Evolutionary conservation across 495 filamentous ascomycete genomes (phyloP), one percentile per base, ranked within the genome.

Genomic region (Neurospora sp.): DNA sequence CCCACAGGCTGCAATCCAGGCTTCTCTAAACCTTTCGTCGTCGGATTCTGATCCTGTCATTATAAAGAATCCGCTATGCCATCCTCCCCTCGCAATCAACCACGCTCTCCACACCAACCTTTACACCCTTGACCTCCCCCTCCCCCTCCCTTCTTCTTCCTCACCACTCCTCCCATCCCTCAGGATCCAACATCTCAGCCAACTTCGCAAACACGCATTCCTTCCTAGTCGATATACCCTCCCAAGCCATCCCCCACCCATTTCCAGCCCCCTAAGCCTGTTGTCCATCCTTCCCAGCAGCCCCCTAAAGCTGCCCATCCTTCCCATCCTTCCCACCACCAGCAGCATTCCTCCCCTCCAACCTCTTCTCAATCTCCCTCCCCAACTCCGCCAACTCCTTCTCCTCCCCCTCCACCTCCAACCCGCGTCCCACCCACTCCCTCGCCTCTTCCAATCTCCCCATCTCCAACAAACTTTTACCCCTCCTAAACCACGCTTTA

Each of bases 401-500:
- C 78, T 89, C 91, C 75, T 89, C 88, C 23, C 91, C 93, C 83
- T 96, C 94, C 82, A 96, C 88, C 86, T 97, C 95, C 74, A 97
- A 77, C 14, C 88, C 94, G 78, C 87, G 84, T 54, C 83, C 84
- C 48, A 97, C 84, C 86, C 92, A 94, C 71, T 87, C 87, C 80
- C 84, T 85, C 8, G 93, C 93, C 88, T 99, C 96, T 74, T 92
- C 89, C 80, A 91, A 84, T 79, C 94, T 81, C 10, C 92, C 91
- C 96, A 98, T 98, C 90, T 99, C 96, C 71, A 90, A 81, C 79
- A 97, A 84, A 81, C 91, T 94, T 84, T 88, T 90, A 10, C 91
- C 94, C 74, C 92, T 84, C 69, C 95, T 84, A 90, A 93, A 98
- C 92, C 94, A 98, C 3, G 91, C 94, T 90, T 98, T 98, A 8